Percentiles rank a stretch among this genome's conserved stretches.
These are phyloP conservation scores for Fusarium decemcellulare DNA, from an alignment of 2,329 filamentous ascomycete species.

Conservation along the genomic window DNA sequence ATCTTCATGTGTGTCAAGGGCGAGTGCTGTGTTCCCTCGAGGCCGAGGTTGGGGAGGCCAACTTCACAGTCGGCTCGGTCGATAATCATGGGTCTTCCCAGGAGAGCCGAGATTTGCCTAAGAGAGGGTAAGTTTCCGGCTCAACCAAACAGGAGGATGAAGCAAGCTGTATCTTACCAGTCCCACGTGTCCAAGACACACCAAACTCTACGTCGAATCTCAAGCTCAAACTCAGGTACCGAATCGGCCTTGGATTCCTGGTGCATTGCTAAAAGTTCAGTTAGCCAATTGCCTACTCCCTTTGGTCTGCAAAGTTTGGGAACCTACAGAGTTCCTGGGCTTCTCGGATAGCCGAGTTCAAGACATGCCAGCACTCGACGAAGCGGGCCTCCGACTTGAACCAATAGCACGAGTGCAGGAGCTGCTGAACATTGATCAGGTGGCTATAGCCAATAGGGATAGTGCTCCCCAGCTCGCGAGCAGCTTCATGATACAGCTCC, in stretches of 20 bases:
- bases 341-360: conserved; percentile 53
- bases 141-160: background rate
- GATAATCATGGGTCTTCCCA: conserved; percentile 53
- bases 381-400: conserved; percentile 55
- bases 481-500: conserved; percentile 52
- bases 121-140: background rate
- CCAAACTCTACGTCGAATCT: conserved; percentile 55
- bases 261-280: conserved; percentile 45
- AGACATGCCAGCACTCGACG: conserved; percentile 55
- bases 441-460: conserved; percentile 53
- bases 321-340: conserved; percentile 53
- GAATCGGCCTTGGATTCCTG: conserved; percentile 47
- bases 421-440: conserved; percentile 52
- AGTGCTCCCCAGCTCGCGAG: conserved; percentile 50
- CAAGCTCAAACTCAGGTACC: conserved; percentile 52
- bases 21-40: conserved; percentile 51
- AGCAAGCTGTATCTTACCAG: conserved; percentile 47
- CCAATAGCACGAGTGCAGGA: conserved; percentile 57
- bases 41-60: conserved; percentile 49
- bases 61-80: conserved; percentile 52
- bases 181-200: conserved; percentile 56
- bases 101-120: conserved; percentile 54
- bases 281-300: conserved; percentile 11
- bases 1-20: conserved; percentile 55
- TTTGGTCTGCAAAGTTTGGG: fast-evolving